Evolutionary conservation across 192 early-diverging fungal species (phyloP), one percentile per base, ranked within the genome.

Genomic region (Rhizoclosmatium sp.): DNA sequence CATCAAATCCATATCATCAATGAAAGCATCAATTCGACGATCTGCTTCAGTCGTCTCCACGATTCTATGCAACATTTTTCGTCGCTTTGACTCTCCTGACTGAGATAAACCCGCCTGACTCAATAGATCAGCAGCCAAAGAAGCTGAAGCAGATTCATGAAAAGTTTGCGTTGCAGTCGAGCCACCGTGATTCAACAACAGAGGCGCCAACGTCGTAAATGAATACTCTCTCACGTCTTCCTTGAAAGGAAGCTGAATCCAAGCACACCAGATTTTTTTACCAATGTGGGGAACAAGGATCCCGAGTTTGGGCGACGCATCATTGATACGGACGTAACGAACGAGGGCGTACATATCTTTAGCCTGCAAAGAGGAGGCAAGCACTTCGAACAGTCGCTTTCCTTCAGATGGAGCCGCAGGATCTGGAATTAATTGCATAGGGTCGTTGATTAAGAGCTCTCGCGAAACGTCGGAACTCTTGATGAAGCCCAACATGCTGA

Each of bases 401-500:
- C 89, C 82, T 4, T 44, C 59, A 2, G 65, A n/a, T 54, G 84
- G 7, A 19, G 59, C 76, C 14, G 78, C 75, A 40, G 85, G 86
- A 14, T 86, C 81, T 39, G 91, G 82, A 41, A 89, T 76, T 5
- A 94, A 67, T 2, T 84, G 78, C 49, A 88, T 86, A 4, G 87
- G 82, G 51, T 89, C 87, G 31, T 78, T 62, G 83, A 93, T 84
- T 45, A 87, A 82, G 59, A 86, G 84, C 41, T 92, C 82, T 68
- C 90, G 75, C 40, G 76, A 85, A 31, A 91, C 91, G 51, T 82
- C 75, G 46, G 78, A 69, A 2, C 72, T 69, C 19, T 78, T 81
- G 42, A 92, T 80, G 65, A 93, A 93, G 0, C 89, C 90, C 40
- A 95, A 59, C 31, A 95, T 88, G 2, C 67, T 74, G 70, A 95